Conservation (phyloP, 2,329 filamentous ascomycete genomes). For the Curvularia spicifera region DNA sequence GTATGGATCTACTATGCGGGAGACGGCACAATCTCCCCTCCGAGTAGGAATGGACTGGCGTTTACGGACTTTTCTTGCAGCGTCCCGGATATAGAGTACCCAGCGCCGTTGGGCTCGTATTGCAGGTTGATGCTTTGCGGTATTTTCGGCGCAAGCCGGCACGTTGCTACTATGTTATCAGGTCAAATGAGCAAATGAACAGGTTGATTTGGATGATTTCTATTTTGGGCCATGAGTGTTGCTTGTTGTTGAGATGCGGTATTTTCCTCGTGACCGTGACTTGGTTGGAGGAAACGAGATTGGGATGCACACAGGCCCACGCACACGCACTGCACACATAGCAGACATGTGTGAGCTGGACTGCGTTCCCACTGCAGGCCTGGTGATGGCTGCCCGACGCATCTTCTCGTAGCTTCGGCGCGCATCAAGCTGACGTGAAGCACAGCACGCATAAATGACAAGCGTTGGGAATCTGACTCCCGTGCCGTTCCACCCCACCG, state of each 20-base stretch:
- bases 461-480: not conserved
- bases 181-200: not conserved
- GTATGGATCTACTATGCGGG: conserved; percentile 27
- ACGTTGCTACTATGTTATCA: not conserved
- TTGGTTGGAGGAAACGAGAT: not conserved
- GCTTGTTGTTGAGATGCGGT: not conserved
- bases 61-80: conserved; percentile 9
- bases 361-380: conserved; percentile 4
- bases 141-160: not conserved
- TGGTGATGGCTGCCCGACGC: conserved; percentile 13
- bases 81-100: not conserved
- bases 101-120: conserved; percentile 5
- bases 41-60: conserved; percentile 15
- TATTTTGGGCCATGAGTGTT: not conserved
- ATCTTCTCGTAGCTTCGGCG: not conserved
- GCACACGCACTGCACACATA: not conserved
- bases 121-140: not conserved
- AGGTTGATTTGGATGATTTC: not conserved
- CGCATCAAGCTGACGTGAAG: conserved; percentile 3
- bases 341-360: not conserved
- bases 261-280: not conserved
- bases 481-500: not conserved
- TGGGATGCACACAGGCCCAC: not conserved
- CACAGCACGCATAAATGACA: conserved; percentile 4
- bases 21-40: conserved; percentile 20